Evolutionary conservation across 768 basidiomycete species (phyloP), one percentile per base, ranked within the genome.

Genomic region (Suillus clintonianus): DNA sequence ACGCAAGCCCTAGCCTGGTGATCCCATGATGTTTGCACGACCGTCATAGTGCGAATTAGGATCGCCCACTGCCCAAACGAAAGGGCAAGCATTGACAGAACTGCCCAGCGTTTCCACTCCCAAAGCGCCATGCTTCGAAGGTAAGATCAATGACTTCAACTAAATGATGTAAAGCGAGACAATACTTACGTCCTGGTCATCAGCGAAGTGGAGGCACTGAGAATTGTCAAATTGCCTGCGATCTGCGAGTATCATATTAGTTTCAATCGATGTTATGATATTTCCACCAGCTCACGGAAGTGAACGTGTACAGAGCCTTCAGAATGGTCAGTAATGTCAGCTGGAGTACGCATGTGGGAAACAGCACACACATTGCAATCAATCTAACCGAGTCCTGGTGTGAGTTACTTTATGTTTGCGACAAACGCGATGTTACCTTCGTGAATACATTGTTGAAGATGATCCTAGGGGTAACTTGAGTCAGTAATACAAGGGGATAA

Each of bases 41-140:
- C 81, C 72, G 89, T 86, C 86, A 90, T 89, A 15, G 86, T 86
- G 36, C 90, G 85, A 65, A 87, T 89, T 24, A 91, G 77, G 41
- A 91, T 77, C 2, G 78, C 82, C 87, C 88, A 90, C 64, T 90
- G 89, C 2, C 80, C 86, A 36, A 88, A 66, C 66, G 84, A 87
- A 14, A 90, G 78, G 24, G 83, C 63, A 27, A 82, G 79, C 45
- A 91, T 81, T 22, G 82, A 77, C 27, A 83, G 68, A 14, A 86
- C 72, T 47, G 90, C 77, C n/a, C 73, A 74, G 32, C 73, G 76
- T 61, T 83, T 79, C 53, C 88, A 83, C 61, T 90, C 84, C 90
- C 89, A 92, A 30, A 92, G 79, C 11, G 89, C 89, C 54, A 91
- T 82, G 5, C 88, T 91, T 62, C 30, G 60, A 71, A 77, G 66